phyloP scores from a whole-genome alignment of 352 stramenopile genomes.

The Globisporangium rhizosaccharum region DNA sequence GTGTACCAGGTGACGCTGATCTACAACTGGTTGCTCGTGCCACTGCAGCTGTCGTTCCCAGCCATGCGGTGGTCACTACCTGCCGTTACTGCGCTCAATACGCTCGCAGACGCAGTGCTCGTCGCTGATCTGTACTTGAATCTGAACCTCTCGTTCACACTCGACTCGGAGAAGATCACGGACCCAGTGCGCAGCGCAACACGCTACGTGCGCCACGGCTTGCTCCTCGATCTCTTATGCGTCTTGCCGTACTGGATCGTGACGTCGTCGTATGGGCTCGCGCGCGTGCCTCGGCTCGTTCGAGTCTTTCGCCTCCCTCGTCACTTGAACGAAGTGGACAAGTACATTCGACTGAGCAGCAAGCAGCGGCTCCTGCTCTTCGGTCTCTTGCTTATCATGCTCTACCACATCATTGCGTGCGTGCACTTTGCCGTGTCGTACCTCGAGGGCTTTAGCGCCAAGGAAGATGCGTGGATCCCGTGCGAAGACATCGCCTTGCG shows the following conservation, averaged over 20 bases:
- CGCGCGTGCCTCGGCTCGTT: slow-evolving; percentile 30
- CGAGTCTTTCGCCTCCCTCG: slow-evolving; percentile 15
- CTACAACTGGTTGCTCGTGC: slow-evolving; percentile 48
- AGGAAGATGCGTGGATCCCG: slow-evolving; percentile 23
- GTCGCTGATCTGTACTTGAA: slow-evolving; percentile 43
- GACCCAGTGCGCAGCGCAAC: slow-evolving; percentile 26
- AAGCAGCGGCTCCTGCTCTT: slow-evolving; percentile 34
- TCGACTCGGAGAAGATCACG: slow-evolving; percentile 45
- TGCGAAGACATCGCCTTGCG: slow-evolving; percentile 24
- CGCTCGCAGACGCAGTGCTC: slow-evolving; percentile 24
- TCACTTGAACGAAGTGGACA: slow-evolving; percentile 26
- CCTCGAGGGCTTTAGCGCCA: slow-evolving; percentile 19
- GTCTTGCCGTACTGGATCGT: slow-evolving; percentile 33
- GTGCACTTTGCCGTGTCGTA: slow-evolving; percentile 26
- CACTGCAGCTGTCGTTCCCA: slow-evolving; percentile 44
- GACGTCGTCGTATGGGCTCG: slow-evolving; percentile 5
- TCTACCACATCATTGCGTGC: slow-evolving; percentile 49
- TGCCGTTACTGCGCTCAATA: slow-evolving; percentile 22
- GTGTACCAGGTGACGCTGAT: slow-evolving; percentile 5
- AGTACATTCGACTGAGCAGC: slow-evolving; percentile 31
- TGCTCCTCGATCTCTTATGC: slow-evolving; percentile 37
- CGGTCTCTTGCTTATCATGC: slow-evolving; percentile 28
- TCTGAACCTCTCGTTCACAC: slow-evolving; percentile 43
- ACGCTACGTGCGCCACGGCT: slow-evolving; percentile 27
- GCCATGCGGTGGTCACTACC: slow-evolving; percentile 1